Base-by-base conservation (phyloP, 345 rosid genomes). In the Sisymbrium altissimum region DNA sequence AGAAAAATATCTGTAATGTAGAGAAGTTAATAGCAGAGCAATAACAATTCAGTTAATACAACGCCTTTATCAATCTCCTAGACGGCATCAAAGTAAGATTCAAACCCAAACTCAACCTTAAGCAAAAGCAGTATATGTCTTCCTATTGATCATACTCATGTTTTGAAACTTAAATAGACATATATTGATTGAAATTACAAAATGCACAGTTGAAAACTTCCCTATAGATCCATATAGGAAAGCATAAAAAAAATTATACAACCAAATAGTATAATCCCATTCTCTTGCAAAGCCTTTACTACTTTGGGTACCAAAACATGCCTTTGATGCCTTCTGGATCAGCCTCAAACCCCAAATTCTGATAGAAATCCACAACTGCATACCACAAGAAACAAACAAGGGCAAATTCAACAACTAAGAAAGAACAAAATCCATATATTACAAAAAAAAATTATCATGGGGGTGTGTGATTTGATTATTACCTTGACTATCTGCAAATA, bases 291-390 rank as follows among this genome's bases (percentile, higher is more conserved):
- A 53, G 23, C 44, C 54, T 32, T 73, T 75, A 82, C 76, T 82
- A 88, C 78, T 86, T 87, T 18, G 95, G 98, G 83, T 85, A 81
- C 98, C 97, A 94, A 81, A 94, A 94, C 98, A 94, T 94, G 54
- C 98, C 97, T 74, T 94, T 94, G 75, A 94, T 87, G 79, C 97
- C 98, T 75, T 94, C 98, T 29, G 97, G 98, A 77, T 94, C 98
- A 36, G 97, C 87, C 67, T 94, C 89, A 69, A 94, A 94, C 17
- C 98, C 98, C 72, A 94, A 79, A 68, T 91, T 94, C 72, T 76
- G 88, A 82, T 94, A 94, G 85, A 94, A 94, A 57, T 89, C 98
- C 76, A 94, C 96, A 78, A 94, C 98, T 91, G 84, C 87, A 78
- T 40, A 18, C 6, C 17, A 38, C 30, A 21, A 7, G 29, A 3